Base-by-base conservation (phyloP, 2,329 filamentous ascomycete genomes). In the Lasiodiplodia citricola region DNA sequence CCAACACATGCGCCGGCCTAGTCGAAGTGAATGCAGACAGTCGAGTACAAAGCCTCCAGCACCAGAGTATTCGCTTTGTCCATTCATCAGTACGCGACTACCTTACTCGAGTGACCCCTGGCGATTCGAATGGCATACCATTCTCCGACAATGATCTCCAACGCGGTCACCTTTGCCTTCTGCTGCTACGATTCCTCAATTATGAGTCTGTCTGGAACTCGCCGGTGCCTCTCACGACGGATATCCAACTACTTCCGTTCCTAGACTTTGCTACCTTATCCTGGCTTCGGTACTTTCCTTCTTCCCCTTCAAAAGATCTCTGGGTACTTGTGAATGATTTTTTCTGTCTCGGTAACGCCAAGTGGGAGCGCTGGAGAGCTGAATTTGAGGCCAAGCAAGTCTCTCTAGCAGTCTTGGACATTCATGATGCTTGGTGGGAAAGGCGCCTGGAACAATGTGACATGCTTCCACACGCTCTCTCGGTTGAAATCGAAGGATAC, bases 221-320 rank as follows among this genome's bases (percentile, higher is more conserved):
- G 2, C 18, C 18, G 1, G 4, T 6, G 8, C 2, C 2, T 21
- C 8, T 3, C 3, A 6, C 3, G 4, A 21, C 18, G 3, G 6
- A 47, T 47, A 7, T 21, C 2, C 6, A 21, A 4, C 3, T 47
- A 8, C 8, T 0, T 10, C 1, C 10, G 1, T 47, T 47, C 18
- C 3, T n/a, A 18, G 44, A 47, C 1, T 47, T 47, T 4, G 18
- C 44, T 10, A 47, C 13, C 6, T 8, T 47, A 2, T 2, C 2
- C 2, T 47, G 44, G 44, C 7, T 21, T 1, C 13, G 2, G 2
- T 47, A 47, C 4, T n/a, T 47, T 11, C 44, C 44, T 47, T 3
- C 2, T 0, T 2, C 18, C 0, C 4, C n/a, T 0, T 21, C 7
- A 1, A 0, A 3, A 21, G 18, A 47, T 7, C 10, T 47, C 18